Evolutionary conservation across 495 filamentous ascomycete species (phyloP).

Genomic region (Hypoxylon cercidicola): DNA sequence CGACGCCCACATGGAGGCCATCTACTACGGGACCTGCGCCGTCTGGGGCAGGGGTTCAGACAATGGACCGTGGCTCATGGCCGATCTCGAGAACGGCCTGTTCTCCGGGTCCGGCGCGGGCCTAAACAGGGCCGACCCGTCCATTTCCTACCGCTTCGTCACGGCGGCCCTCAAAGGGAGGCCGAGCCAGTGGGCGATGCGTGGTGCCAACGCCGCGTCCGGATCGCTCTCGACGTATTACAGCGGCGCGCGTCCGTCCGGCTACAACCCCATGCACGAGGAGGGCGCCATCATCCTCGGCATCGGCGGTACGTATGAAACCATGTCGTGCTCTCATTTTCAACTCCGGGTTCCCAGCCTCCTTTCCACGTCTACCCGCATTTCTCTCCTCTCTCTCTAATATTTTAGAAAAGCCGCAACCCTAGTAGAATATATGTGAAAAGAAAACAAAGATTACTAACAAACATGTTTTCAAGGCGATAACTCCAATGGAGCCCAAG

Average conservation of each 20-base stretch:
- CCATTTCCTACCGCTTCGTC: constrained; percentile 61
- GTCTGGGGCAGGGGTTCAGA: constrained; percentile 64
- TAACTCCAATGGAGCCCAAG: constrained; percentile 63
- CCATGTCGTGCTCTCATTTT: too few relatives aligned
- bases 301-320: too few relatives aligned
- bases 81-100: constrained; percentile 68
- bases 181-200: constrained; percentile 63
- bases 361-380: too few relatives aligned
- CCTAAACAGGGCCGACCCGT: constrained; percentile 58
- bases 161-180: constrained; percentile 64
- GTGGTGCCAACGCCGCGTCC: constrained; percentile 63
- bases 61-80: constrained; percentile 69
- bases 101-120: constrained; percentile 59
- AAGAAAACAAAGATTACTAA: too few relatives aligned
- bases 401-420: too few relatives aligned
- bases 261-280: constrained; percentile 70
- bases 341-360: too few relatives aligned
- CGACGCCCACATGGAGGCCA: constrained; percentile 69
- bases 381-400: too few relatives aligned
- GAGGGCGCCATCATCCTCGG: constrained; percentile 70
- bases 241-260: constrained; percentile 61
- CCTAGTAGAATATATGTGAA: too few relatives aligned
- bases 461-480: too few relatives aligned
- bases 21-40: constrained; percentile 64
- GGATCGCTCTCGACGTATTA: constrained; percentile 66